Evolutionary conservation across 139 green algal genomes (phyloP).

Genomic region (Volvox reticuliferus): DNA sequence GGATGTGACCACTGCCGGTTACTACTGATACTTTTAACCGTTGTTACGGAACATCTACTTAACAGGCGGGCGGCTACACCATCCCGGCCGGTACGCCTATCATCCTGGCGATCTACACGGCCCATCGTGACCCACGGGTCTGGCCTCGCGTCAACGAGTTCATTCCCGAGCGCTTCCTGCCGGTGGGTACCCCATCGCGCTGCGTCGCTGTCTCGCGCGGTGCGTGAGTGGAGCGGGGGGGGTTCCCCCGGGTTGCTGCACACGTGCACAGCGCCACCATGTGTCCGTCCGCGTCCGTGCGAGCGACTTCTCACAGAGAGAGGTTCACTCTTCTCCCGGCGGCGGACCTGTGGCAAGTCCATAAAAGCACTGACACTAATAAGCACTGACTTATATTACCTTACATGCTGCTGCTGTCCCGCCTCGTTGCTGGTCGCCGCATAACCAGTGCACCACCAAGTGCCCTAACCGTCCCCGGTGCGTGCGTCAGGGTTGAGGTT

Average conservation of each 20-base stretch:
- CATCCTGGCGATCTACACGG: constrained; percentile 51
- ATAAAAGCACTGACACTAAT: no score
- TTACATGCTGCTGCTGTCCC: no score
- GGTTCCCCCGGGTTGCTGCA: background rate
- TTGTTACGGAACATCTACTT: background rate
- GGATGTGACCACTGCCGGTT: background rate
- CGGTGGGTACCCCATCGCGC: background rate
- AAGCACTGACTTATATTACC: no score
- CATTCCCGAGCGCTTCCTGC: constrained; percentile 72
- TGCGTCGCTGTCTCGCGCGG: background rate
- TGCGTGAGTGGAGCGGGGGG: background rate
- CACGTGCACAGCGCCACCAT: background rate
- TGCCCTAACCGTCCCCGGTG: no score
- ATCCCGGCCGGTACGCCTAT: background rate
- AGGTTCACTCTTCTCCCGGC: background rate
- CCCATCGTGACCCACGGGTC: constrained; percentile 64
- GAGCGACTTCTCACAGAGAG: background rate
- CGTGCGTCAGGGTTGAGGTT: background rate
- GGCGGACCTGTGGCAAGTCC: background rate
- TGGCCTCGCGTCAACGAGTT: constrained; percentile 63
- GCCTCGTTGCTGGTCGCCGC: no score
- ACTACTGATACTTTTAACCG: background rate
- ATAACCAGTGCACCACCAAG: no score
- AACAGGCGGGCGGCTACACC: constrained; percentile 25
- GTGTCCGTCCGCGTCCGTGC: background rate